These are phyloP conservation scores for Trametes elegans DNA, from an alignment of 768 basidiomycete species.

Conservation along the genomic window DNA sequence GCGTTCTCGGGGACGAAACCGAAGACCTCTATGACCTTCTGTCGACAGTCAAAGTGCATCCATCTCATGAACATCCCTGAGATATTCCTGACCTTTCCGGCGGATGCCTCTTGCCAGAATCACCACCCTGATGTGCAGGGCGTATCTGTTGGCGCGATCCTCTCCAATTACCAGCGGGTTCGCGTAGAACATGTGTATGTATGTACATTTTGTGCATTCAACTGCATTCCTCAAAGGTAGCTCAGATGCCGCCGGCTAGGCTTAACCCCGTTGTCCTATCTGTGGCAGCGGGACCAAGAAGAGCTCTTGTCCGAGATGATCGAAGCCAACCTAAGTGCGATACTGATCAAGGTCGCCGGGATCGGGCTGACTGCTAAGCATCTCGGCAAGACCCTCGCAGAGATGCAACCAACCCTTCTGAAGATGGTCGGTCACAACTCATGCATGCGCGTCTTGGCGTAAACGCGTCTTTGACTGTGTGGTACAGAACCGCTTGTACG, in stretches of 20 bases:
- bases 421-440: constrained; percentile 55
- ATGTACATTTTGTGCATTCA: background rate
- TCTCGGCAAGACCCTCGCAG: constrained; percentile 69
- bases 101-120: constrained; percentile 41
- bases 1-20: constrained; percentile 85
- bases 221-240: background rate
- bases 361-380: constrained; percentile 80
- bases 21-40: constrained; percentile 86
- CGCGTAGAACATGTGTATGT: constrained; percentile 94
- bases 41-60: constrained; percentile 69
- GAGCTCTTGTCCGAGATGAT: constrained; percentile 88
- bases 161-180: constrained; percentile 96
- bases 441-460: background rate
- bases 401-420: constrained; percentile 71
- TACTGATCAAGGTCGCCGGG: constrained; percentile 95
- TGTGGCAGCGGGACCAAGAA: constrained; percentile 93
- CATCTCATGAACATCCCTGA: background rate
- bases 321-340: constrained; percentile 67
- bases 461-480: background rate
- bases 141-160: constrained; percentile 93
- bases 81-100: background rate
- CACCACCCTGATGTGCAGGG: constrained; percentile 80
- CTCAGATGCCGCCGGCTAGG: constrained; percentile 76
- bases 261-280: constrained; percentile 78
- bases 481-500: constrained; percentile 71